These are phyloP conservation scores for Simplicillium sp. DNA, from an alignment of 2,329 filamentous ascomycete species.

Conservation along the genomic window DNA sequence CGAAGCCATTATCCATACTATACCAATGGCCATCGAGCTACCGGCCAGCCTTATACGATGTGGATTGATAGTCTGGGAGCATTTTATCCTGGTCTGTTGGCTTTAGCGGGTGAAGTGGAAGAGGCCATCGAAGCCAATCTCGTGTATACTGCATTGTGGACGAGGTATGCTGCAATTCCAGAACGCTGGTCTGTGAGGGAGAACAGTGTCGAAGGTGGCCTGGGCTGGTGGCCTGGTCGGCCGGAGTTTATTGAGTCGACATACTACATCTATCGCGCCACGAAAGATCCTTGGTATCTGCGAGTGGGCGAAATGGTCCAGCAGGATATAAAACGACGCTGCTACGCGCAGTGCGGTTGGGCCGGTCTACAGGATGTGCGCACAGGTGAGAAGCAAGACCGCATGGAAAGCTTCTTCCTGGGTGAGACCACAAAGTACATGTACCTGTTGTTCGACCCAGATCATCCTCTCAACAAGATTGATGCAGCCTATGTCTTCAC, in stretches of 20 bases:
- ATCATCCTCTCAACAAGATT: constrained; percentile 78
- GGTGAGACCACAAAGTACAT: constrained; percentile 96
- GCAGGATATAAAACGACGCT: constrained; percentile 76
- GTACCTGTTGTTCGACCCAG: constrained; percentile 78
- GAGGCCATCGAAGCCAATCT: constrained; percentile 87
- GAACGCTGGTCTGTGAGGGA: constrained; percentile 88
- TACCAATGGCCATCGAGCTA: constrained; percentile 79
- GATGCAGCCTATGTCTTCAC: constrained; percentile 89
- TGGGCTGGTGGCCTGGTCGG: constrained; percentile 90
- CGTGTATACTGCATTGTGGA: constrained; percentile 89
- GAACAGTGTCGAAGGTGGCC: constrained; percentile 72
- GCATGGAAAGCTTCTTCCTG: constrained; percentile 98
- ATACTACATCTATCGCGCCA: constrained; percentile 91
- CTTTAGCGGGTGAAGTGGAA: constrained; percentile 79
- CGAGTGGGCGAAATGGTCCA: constrained; percentile 94
- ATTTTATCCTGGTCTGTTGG: constrained; percentile 85
- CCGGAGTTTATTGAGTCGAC: constrained; percentile 97
- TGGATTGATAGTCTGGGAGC: constrained; percentile 97
- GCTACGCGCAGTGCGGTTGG: constrained; percentile 89
- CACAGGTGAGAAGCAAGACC: constrained; percentile 77
- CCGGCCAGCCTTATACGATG: constrained; percentile 77
- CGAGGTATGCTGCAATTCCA: constrained; percentile 83
- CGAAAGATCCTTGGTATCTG: constrained; percentile 90
- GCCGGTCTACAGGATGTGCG: constrained; percentile 77
- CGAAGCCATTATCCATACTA: constrained; percentile 78